Conservation (phyloP, 305 asterid species). For the Withania somnifera region DNA sequence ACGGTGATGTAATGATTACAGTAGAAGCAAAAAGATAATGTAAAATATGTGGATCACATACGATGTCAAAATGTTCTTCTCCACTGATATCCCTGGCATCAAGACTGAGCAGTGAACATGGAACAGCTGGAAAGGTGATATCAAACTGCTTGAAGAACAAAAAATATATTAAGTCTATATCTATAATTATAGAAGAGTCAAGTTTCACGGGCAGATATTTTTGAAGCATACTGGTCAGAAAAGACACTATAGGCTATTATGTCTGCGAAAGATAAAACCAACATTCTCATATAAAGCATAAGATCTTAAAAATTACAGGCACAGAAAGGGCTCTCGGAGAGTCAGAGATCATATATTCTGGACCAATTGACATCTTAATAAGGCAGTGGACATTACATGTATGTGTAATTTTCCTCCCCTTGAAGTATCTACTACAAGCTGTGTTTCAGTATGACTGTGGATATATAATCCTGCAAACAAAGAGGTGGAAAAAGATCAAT, state of each 20-base stretch:
- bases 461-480: slow-evolving; percentile 70
- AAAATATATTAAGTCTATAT: background rate
- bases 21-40: background rate
- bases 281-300: background rate
- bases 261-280: background rate
- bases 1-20: background rate
- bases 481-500: slow-evolving; percentile 8
- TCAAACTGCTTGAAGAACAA: slow-evolving; percentile 59
- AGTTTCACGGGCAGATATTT: background rate
- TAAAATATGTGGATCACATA: slow-evolving; percentile 28
- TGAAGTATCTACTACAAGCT: slow-evolving; percentile 89
- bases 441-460: slow-evolving; percentile 68
- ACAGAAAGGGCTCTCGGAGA: background rate
- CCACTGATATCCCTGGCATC: slow-evolving; percentile 99
- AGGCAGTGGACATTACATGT: slow-evolving; percentile 43
- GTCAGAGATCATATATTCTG: background rate
- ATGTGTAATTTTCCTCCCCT: slow-evolving; percentile 87
- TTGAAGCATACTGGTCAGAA: background rate
- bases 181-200: background rate
- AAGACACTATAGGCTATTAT: background rate
- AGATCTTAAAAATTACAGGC: background rate
- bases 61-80: slow-evolving; percentile 89
- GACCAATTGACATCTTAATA: background rate
- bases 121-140: slow-evolving; percentile 74
- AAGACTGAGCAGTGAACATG: slow-evolving; percentile 82